Percentiles rank a stretch among this genome's conserved stretches.
Conservation (phyloP, 2,329 filamentous ascomycete genomes). For the Colletotrichum sp. region DNA sequence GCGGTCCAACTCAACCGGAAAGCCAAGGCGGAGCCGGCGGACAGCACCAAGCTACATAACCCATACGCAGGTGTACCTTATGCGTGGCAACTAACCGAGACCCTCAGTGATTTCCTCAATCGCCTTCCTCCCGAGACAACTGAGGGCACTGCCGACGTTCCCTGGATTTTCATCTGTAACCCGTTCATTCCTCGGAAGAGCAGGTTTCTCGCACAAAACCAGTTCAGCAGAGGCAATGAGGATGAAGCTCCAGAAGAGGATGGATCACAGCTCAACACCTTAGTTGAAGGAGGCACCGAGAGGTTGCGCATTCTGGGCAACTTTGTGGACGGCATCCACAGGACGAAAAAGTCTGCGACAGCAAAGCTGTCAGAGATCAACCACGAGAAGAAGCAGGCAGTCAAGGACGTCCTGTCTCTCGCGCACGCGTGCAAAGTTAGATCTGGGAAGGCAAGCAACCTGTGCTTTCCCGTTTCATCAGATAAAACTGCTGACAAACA, state of each 20-base stretch:
- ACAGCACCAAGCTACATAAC: conserved; percentile 53
- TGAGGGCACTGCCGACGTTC: conserved; percentile 43
- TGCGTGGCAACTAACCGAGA: conserved; percentile 70
- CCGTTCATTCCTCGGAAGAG: conserved; percentile 53
- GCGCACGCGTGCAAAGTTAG: conserved; percentile 65
- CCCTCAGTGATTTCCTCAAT: conserved; percentile 66
- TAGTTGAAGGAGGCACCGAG: conserved; percentile 58
- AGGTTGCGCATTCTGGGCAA: conserved; percentile 49
- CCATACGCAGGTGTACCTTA: conserved; percentile 58
- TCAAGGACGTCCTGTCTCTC: conserved; percentile 62
- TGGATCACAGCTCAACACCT: conserved; percentile 49
- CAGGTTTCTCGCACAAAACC: conserved; percentile 37
- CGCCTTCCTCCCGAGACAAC: conserved; percentile 74
- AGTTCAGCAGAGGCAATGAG: conserved; percentile 48
- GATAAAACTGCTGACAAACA: neutral
- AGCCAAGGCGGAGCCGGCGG: neutral
- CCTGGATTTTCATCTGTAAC: conserved; percentile 79
- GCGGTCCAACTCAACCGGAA: neutral
- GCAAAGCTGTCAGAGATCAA: conserved; percentile 52
- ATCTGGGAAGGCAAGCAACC: conserved; percentile 65
- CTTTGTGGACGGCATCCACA: conserved; percentile 55
- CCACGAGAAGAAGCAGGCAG: conserved; percentile 52
- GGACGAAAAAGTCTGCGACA: conserved; percentile 34
- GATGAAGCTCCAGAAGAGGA: conserved; percentile 54
- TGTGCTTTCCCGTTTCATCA: neutral